Conservation (phyloP, 352 stramenopile species). For the Globisporangium cylindrosporum region DNA sequence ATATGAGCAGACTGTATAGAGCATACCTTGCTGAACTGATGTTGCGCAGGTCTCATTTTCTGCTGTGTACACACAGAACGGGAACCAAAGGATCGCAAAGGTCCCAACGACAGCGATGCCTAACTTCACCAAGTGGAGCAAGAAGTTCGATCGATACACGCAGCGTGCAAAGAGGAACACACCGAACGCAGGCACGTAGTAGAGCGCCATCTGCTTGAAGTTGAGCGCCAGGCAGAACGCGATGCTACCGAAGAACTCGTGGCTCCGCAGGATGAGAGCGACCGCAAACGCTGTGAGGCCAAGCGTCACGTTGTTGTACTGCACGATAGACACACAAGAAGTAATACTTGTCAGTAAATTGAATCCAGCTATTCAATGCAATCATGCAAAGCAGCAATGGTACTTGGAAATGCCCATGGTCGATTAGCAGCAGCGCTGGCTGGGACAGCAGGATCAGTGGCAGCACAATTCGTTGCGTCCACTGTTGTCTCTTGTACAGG, state of each 20-base stretch:
- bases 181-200: slow-evolving; percentile 95
- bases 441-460: slow-evolving; percentile 74
- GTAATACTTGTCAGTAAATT: neutral
- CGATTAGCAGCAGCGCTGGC: slow-evolving; percentile 92
- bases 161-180: slow-evolving; percentile 91
- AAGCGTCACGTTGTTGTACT: slow-evolving; percentile 98
- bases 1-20: neutral
- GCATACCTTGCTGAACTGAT: slow-evolving; percentile 60
- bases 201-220: slow-evolving; percentile 99
- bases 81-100: slow-evolving; percentile 90
- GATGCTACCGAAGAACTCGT: slow-evolving; percentile 82
- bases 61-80: slow-evolving; percentile 76
- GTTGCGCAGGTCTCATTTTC: slow-evolving; percentile 49
- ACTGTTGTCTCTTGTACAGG: slow-evolving; percentile 45
- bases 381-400: neutral
- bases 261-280: slow-evolving; percentile 62
- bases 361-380: neutral
- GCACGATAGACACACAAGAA: neutral
- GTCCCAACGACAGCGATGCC: slow-evolving; percentile 85
- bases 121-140: slow-evolving; percentile 71
- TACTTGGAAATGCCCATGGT: slow-evolving; percentile 99
- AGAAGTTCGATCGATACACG: slow-evolving; percentile 41
- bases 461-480: slow-evolving; percentile 60
- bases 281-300: slow-evolving; percentile 80
- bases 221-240: slow-evolving; percentile 94